Evolutionary conservation across 2,329 filamentous ascomycete species (phyloP), one percentile per base, ranked within the genome.

Genomic region (Aureobasidium namibiae): DNA sequence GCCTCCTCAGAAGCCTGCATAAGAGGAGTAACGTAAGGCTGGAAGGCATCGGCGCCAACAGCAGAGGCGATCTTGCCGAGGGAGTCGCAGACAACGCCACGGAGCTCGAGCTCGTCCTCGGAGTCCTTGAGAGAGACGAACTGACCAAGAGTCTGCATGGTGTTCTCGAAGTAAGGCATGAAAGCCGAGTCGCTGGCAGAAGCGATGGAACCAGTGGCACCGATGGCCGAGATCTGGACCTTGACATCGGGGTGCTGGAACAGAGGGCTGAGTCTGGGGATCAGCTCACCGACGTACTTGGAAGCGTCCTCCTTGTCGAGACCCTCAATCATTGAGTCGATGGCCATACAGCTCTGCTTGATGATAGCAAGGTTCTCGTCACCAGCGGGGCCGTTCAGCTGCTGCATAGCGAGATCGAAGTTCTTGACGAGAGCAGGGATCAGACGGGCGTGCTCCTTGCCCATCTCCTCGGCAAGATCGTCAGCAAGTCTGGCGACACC

Each of bases 1-100:
- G 89, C 92, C 74, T 96, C 92, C 75, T 96, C 92, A 65, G 90
- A 96, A 14, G 92, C 88, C 68, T 87, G 82, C 89, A 99, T 96
- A 61, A 97, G 80, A 42, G 90, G 90, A 69, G 88, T 81, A 36
- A 97, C 92, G 70, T 92, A 97, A 14, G 89, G 89, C 77, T 95
- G 86, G 80, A 97, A 97, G 49, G 88, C 81, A 71, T 89, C 82
- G 36, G 89, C 78, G 21, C 94, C 94, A 61, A 96, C 92, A 58
- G 94, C 90, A 60, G 86, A 80, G 42, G 94, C 92, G 69, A 97
- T 95, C 72, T 92, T 91, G 61, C 92, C 92, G 80, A 99, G 88
- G 24, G 92, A 86, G 76, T 99, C 94, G 66, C 90, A 91, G 39
- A 95, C 90, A 60, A 90, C 89, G 66, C 90, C 91, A 66, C 94